Evolutionary conservation across 768 basidiomycete genomes (phyloP).

Genomic region (Boletellus ananas): DNA sequence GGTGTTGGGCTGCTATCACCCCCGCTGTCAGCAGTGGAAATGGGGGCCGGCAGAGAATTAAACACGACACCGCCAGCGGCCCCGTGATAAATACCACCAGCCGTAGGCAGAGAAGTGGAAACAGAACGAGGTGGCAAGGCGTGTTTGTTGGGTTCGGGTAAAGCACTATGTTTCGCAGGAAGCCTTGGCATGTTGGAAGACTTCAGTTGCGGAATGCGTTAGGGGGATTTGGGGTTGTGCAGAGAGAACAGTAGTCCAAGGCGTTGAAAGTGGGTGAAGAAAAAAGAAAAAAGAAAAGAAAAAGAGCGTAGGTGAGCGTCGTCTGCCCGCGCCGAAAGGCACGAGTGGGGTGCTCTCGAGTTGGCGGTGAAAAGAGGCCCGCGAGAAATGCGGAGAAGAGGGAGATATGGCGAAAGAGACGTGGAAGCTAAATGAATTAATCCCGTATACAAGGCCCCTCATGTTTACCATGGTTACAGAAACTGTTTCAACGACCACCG

Average conservation of each 20-base stretch:
- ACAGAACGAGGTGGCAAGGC: conserved; percentile 28
- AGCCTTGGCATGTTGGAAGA: conserved; percentile 11
- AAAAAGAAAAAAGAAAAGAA: conserved; percentile 14
- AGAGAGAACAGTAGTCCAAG: background rate
- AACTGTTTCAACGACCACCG: background rate
- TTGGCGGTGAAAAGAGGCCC: conserved; percentile 1
- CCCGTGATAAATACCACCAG: conserved; percentile 33
- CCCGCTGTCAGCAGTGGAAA: background rate
- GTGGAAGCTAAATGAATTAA: conserved; percentile 6
- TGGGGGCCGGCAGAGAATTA: conserved; percentile 2
- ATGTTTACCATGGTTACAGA: conserved; percentile 23
- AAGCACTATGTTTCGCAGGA: conserved; percentile 8
- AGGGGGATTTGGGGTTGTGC: background rate
- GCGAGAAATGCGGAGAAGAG: background rate
- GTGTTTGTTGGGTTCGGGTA: conserved; percentile 31
- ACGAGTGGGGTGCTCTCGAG: background rate
- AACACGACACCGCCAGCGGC: background rate
- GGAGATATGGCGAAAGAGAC: conserved; percentile 2
- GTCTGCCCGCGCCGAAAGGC: conserved; percentile 9
- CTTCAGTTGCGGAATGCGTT: conserved; percentile 5
- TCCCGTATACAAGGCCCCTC: conserved; percentile 7
- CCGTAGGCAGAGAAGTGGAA: conserved; percentile 34
- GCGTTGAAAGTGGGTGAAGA: conserved; percentile 15
- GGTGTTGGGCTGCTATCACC: background rate
- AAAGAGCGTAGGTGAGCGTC: conserved; percentile 22